phyloP scores from a whole-genome alignment of 768 basidiomycete genomes.

The Leccinum variicolor region DNA sequence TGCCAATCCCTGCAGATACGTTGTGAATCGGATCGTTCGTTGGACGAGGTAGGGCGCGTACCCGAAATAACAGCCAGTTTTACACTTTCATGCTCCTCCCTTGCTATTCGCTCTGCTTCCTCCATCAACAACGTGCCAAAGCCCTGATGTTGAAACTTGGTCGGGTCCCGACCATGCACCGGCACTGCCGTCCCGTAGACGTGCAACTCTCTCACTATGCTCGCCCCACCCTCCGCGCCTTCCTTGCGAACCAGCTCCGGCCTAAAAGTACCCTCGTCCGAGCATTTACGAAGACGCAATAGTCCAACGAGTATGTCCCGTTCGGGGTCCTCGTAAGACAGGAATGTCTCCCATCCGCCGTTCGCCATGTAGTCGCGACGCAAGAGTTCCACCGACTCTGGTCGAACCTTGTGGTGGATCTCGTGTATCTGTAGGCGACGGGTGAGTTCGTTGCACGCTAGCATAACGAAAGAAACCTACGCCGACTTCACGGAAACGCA shows the following conservation, averaged over 20 bases:
- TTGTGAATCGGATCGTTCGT: neutral
- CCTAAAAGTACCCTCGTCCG: constrained; percentile 94
- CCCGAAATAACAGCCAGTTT: constrained; percentile 98
- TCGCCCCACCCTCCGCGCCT: constrained; percentile 74
- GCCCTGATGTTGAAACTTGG: constrained; percentile 96
- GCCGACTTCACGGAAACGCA: constrained; percentile 96
- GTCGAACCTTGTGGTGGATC: constrained; percentile 96
- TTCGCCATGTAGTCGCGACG: constrained; percentile 95
- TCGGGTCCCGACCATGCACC: constrained; percentile 95
- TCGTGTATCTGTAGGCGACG: constrained; percentile 75
- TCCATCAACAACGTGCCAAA: constrained; percentile 99
- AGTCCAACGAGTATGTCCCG: constrained; percentile 94
- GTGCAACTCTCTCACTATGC: constrained; percentile 93
- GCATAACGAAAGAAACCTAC: constrained; percentile 44
- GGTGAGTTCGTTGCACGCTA: neutral
- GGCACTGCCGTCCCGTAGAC: constrained; percentile 98
- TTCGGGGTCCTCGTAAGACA: constrained; percentile 98
- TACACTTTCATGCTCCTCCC: constrained; percentile 93
- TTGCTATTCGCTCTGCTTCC: constrained; percentile 96
- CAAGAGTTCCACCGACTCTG: constrained; percentile 92
- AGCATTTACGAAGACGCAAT: constrained; percentile 89
- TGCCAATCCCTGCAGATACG: constrained; percentile 75
- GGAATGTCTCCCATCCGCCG: constrained; percentile 99
- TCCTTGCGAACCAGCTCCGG: constrained; percentile 79
- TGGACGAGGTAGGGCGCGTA: constrained; percentile 31